Percentiles rank a stretch among this genome's conserved stretches.
Conservation (phyloP, 345 rosid genomes). For the Euphorbia peplus region DNA sequence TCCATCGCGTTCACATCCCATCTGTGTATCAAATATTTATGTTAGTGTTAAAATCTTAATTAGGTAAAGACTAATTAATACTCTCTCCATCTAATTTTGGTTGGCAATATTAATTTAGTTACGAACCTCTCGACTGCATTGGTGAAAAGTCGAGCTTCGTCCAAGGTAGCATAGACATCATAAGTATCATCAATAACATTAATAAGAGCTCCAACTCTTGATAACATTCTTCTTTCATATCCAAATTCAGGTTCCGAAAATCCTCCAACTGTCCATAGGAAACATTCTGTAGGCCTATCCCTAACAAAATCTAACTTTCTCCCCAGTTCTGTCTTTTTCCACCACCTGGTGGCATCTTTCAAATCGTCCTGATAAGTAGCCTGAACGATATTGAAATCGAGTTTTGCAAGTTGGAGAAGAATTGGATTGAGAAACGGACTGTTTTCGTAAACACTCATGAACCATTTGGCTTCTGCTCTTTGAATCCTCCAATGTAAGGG, state of each 20-base stretch:
- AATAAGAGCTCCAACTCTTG: conserved; percentile 26
- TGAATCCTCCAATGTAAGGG: conserved; percentile 43
- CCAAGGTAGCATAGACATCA: conserved; percentile 40
- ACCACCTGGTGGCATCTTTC: conserved; percentile 36
- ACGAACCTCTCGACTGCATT: conserved; percentile 17
- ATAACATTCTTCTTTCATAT: conserved; percentile 24
- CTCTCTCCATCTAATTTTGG: no score
- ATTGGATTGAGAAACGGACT: conserved; percentile 17
- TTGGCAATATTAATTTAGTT: no score
- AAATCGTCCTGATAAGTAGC: conserved; percentile 44
- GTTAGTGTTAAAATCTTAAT: no score
- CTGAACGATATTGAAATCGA: conserved; percentile 46
- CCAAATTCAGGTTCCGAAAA: conserved; percentile 25
- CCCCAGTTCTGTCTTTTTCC: conserved; percentile 28
- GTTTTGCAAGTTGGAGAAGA: conserved; percentile 40
- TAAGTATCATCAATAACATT: conserved; percentile 36
- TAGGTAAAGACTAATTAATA: no score
- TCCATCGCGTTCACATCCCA: conserved; percentile 38
- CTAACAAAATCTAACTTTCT: conserved; percentile 36
- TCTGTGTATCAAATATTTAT: no score
- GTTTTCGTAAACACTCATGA: conserved; percentile 31
- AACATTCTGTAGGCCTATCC: conserved; percentile 35
- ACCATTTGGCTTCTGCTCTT: conserved; percentile 51
- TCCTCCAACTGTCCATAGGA: conserved; percentile 33
- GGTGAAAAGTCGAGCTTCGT: conserved; percentile 36